Percentiles rank a stretch among this genome's conserved stretches.
Conservation (phyloP, 176 grass and related monocot genomes). For the Poa annua region DNA sequence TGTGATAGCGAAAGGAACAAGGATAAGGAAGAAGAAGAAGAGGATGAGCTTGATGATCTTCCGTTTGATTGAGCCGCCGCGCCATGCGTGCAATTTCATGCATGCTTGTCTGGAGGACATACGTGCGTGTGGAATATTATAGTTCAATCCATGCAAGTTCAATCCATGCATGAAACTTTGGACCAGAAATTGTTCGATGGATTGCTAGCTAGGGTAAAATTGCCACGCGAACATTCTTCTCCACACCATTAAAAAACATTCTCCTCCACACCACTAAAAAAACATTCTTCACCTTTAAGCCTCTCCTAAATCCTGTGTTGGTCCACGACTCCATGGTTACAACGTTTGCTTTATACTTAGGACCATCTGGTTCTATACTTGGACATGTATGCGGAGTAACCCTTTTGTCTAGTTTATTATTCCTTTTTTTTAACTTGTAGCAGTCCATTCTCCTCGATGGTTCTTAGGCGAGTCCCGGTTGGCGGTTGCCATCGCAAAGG, state of each 20-base stretch:
- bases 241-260: no score
- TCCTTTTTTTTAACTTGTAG: no score
- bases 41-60: no score
- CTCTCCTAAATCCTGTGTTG: neutral
- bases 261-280: no score
- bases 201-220: neutral
- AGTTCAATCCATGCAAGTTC: no score
- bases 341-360: neutral
- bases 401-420: neutral
- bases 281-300: slow-evolving; percentile 55
- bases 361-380: neutral
- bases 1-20: slow-evolving; percentile 36
- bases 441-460: no score
- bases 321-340: neutral
- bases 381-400: neutral
- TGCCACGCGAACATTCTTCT: no score
- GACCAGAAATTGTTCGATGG: no score
- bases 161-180: no score
- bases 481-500: no score
- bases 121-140: no score
- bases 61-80: neutral
- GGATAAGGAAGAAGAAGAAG: neutral
- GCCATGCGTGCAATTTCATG: neutral
- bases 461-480: no score
- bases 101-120: neutral